A percentile compares a stretch with the other conserved stretches of the same genome.
phyloP scores from a whole-genome alignment of 768 basidiomycete genomes.

The Boletellus ananas region DNA sequence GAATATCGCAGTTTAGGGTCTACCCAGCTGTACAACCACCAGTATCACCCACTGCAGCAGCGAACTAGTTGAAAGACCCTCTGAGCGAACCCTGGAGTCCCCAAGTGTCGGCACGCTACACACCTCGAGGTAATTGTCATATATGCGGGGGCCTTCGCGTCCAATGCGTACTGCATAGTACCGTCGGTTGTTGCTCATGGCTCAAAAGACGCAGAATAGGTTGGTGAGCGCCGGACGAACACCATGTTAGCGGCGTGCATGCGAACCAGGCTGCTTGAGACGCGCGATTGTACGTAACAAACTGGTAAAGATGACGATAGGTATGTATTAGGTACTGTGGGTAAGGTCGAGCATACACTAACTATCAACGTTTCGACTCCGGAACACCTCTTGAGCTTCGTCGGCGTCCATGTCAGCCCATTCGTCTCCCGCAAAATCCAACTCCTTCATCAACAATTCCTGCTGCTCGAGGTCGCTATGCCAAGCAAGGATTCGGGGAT shows the following conservation, averaged over 20 bases:
- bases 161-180: conserved; percentile 37
- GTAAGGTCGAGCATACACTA: too few relatives aligned
- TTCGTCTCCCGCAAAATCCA: conserved; percentile 16
- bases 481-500: conserved; percentile 63
- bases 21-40: neutral
- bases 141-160: conserved; percentile 31
- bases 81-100: neutral
- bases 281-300: neutral
- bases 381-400: conserved; percentile 33
- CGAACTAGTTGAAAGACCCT: conserved; percentile 18
- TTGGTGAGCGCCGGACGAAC: neutral
- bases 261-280: neutral
- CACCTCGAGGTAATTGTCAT: conserved; percentile 28
- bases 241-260: neutral
- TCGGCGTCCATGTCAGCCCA: conserved; percentile 35
- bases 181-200: conserved; percentile 17
- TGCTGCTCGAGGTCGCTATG: conserved; percentile 33
- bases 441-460: conserved; percentile 4
- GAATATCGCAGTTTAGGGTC: neutral
- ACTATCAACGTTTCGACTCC: conserved; percentile 1
- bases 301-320: neutral
- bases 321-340: too few relatives aligned
- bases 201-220: neutral
- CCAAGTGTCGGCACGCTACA: conserved; percentile 2
- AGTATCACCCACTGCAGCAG: conserved; percentile 19